These are phyloP conservation scores for Isoetes taiwanensis DNA, from an alignment of 75 land plant genomes.

Conservation along the genomic window DNA sequence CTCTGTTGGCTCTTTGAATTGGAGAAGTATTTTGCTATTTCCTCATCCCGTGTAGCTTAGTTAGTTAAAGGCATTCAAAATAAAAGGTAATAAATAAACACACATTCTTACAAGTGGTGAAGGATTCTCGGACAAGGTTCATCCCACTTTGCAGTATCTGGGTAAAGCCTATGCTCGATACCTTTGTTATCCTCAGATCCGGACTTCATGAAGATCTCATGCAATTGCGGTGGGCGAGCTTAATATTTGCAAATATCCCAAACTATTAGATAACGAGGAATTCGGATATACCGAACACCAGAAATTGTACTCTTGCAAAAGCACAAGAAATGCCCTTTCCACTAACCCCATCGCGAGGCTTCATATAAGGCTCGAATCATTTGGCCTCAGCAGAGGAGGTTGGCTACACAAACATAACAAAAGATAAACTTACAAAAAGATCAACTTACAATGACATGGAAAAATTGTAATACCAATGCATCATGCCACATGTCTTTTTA, in stretches of 20 bases:
- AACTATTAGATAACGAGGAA: no score
- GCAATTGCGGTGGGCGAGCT: background rate
- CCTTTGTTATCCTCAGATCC: slow-evolving; percentile 44
- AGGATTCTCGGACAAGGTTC: slow-evolving; percentile 78
- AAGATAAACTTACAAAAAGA: background rate
- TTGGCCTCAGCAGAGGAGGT: slow-evolving; percentile 82
- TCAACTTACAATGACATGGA: slow-evolving; percentile 2
- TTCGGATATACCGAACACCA: slow-evolving; percentile 60
- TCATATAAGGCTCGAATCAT: slow-evolving; percentile 53
- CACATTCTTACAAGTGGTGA: slow-evolving; percentile 42
- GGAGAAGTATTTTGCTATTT: slow-evolving; percentile 37
- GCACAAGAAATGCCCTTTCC: slow-evolving; percentile 41
- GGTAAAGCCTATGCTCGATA: slow-evolving; percentile 31
- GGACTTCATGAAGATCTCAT: slow-evolving; percentile 58
- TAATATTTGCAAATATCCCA: no score
- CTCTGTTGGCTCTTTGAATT: slow-evolving; percentile 21
- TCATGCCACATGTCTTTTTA: no score
- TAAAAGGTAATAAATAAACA: no score
- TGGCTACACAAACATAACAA: slow-evolving; percentile 41
- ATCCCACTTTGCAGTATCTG: slow-evolving; percentile 81
- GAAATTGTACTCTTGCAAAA: slow-evolving; percentile 53
- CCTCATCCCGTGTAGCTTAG: slow-evolving; percentile 36
- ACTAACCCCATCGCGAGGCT: slow-evolving; percentile 45
- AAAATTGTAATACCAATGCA: no score
- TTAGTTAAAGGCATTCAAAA: no score